A percentile compares a stretch with the other conserved stretches of the same genome.
Evolutionary conservation across 495 filamentous ascomycete genomes (phyloP).

Genomic region (Penicillium ochrochloron): DNA sequence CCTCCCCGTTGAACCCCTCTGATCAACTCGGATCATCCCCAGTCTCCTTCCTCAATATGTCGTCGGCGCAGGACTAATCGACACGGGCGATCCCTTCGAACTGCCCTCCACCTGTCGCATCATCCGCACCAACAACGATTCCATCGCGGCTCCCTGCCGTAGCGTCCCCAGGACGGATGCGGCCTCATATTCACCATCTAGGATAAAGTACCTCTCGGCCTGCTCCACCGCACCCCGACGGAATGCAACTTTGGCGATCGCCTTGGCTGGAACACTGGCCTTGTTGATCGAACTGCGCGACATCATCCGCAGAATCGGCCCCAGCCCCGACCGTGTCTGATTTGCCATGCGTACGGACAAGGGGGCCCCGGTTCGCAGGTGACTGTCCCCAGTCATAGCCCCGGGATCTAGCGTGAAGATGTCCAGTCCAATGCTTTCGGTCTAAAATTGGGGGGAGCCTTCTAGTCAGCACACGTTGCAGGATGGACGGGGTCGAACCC

Average conservation of each 20-base stretch:
- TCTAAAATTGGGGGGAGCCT: slow-evolving; percentile 23
- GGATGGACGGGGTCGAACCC: background rate
- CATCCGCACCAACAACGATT: slow-evolving; percentile 37
- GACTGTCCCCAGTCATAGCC: slow-evolving; percentile 38
- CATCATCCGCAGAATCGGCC: slow-evolving; percentile 44
- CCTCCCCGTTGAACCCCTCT: background rate
- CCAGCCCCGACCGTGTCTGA: slow-evolving; percentile 43
- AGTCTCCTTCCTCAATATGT: slow-evolving; percentile 4
- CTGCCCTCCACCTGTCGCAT: slow-evolving; percentile 42
- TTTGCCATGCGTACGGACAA: slow-evolving; percentile 41
- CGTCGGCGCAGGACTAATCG: slow-evolving; percentile 9
- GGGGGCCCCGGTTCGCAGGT: slow-evolving; percentile 34
- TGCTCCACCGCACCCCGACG: slow-evolving; percentile 39
- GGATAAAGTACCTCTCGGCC: slow-evolving; percentile 47
- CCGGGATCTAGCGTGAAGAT: slow-evolving; percentile 50
- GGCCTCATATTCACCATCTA: slow-evolving; percentile 46
- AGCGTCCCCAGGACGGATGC: slow-evolving; percentile 44
- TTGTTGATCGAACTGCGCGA: slow-evolving; percentile 49
- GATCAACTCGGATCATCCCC: no score
- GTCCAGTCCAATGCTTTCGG: slow-evolving; percentile 43
- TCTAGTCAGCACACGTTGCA: slow-evolving; percentile 7
- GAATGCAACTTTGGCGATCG: slow-evolving; percentile 48
- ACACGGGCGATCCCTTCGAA: slow-evolving; percentile 36
- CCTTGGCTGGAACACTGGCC: slow-evolving; percentile 46
- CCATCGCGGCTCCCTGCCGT: slow-evolving; percentile 38